These are phyloP conservation scores for Trichoderma asperelloides DNA, from an alignment of 495 filamentous ascomycete species.

Conservation along the genomic window DNA sequence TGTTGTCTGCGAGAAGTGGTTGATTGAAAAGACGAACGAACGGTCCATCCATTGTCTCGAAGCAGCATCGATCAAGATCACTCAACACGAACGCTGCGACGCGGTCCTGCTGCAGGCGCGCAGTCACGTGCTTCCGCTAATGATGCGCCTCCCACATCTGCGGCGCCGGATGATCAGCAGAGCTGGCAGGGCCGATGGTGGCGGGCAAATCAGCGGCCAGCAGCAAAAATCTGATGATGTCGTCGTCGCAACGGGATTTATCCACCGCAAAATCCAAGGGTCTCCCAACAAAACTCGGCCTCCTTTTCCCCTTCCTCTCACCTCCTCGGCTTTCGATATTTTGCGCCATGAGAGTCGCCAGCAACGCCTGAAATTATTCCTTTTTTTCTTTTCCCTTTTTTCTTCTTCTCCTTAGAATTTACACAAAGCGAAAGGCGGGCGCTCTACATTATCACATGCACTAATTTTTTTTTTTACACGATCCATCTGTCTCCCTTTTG, in stretches of 20 bases:
- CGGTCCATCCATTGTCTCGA: background rate
- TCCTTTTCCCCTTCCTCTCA: background rate
- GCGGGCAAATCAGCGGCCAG: background rate
- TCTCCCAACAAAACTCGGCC: background rate
- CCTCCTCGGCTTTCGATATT: background rate
- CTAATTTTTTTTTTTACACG: background rate
- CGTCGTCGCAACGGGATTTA: background rate
- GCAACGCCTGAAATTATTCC: background rate
- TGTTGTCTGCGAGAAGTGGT: no score
- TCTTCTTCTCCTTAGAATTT: background rate
- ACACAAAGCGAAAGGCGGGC: background rate
- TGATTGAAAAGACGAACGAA: background rate
- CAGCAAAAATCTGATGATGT: conserved; percentile 2
- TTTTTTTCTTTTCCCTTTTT: background rate
- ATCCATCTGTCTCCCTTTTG: background rate
- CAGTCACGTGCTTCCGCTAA: conserved; percentile 3
- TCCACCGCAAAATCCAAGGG: conserved; percentile 1
- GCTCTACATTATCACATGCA: background rate
- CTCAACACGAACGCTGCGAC: background rate
- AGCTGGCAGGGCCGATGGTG: background rate
- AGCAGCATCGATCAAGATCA: background rate
- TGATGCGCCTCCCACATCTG: background rate
- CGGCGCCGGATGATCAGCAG: background rate
- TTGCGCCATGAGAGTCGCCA: background rate
- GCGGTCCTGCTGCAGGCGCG: conserved; percentile 1